These are phyloP conservation scores for Antitrichia curtipendula DNA, from an alignment of 225 moss, liverwort and hornwort genomes.

Conservation along the genomic window DNA sequence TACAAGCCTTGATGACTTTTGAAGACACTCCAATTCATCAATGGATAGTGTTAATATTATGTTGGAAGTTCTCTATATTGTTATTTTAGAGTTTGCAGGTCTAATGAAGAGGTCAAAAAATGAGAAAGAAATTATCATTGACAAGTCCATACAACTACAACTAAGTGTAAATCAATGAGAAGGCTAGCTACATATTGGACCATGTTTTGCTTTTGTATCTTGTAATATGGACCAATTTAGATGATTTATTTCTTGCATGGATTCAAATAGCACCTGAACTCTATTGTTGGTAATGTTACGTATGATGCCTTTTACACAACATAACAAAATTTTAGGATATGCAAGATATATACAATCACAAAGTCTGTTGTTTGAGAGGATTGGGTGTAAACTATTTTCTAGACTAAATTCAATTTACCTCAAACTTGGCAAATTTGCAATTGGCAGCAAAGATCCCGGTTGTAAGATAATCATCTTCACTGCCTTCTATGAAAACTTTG, in stretches of 20 bases:
- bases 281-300: neutral
- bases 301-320: no score
- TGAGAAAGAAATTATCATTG: neutral
- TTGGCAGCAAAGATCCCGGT: constrained; percentile 10
- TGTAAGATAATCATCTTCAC: constrained; percentile 27
- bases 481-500: constrained; percentile 9
- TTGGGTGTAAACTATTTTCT: neutral
- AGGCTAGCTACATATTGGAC: neutral
- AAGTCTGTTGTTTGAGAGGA: neutral
- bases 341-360: neutral
- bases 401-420: neutral
- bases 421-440: constrained; percentile 31
- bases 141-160: neutral
- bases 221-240: neutral
- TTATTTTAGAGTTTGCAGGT: neutral
- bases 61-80: neutral
- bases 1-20: neutral
- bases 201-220: neutral
- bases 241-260: neutral
- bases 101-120: neutral
- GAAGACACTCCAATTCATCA: neutral
- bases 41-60: neutral
- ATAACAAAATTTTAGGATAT: neutral
- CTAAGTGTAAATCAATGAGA: neutral
- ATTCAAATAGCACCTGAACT: neutral